phyloP scores from a whole-genome alignment of 169 alveolate genomes.

The Plasmodium gaboni region DNA sequence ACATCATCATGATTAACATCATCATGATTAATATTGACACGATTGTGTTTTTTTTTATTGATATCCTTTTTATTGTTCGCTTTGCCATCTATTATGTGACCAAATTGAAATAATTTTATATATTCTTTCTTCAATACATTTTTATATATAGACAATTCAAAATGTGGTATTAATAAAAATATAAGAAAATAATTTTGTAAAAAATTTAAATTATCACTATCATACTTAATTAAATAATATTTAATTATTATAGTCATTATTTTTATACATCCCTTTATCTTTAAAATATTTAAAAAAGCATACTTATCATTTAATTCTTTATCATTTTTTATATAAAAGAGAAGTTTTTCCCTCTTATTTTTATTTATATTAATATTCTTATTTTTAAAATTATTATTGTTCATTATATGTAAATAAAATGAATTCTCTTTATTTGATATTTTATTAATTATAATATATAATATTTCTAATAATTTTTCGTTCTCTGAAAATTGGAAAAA shows the following conservation, averaged over 20 bases:
- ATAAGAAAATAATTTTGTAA: slow-evolving; percentile 15
- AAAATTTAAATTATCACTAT: not conserved
- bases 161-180: slow-evolving; percentile 58
- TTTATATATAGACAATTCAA: slow-evolving; percentile 28
- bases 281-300: slow-evolving; percentile 19
- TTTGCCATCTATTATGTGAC: not conserved
- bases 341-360: slow-evolving; percentile 48
- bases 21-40: not conserved
- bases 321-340: slow-evolving; percentile 30
- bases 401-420: slow-evolving; percentile 6
- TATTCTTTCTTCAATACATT: slow-evolving; percentile 8
- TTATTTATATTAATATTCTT: not conserved
- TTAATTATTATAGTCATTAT: slow-evolving; percentile 7
- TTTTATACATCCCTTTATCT: slow-evolving; percentile 61
- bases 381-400: not conserved
- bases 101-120: slow-evolving; percentile 7
- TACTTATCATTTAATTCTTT: slow-evolving; percentile 8
- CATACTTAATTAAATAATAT: not conserved
- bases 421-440: slow-evolving; percentile 33
- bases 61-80: not conserved
- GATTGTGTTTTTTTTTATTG: not conserved
- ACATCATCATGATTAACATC: not conserved
- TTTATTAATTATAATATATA: slow-evolving; percentile 36
- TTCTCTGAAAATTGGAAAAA: slow-evolving; percentile 40
- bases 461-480: slow-evolving; percentile 21